Conservation (phyloP, 495 filamentous ascomycete genomes). For the Aspergillus sparsus region DNA sequence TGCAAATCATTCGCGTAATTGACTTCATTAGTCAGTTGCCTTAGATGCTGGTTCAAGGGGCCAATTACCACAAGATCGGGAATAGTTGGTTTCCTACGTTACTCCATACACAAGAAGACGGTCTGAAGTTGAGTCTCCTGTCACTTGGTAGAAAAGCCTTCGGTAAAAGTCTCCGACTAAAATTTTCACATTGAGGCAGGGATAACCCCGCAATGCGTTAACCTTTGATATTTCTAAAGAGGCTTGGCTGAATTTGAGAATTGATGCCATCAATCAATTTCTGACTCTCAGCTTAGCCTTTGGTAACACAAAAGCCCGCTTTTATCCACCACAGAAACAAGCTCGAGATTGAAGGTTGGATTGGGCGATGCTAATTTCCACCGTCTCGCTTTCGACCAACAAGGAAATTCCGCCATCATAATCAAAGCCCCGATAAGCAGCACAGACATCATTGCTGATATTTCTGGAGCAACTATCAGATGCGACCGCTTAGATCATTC, state of each 20-base stretch:
- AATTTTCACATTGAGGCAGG: background rate
- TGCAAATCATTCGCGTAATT: constrained; percentile 21
- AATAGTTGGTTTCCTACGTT: constrained; percentile 6
- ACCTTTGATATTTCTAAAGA: background rate
- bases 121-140: background rate
- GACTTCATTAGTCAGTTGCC: constrained; percentile 17
- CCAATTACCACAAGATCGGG: constrained; percentile 17
- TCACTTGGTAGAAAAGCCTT: background rate
- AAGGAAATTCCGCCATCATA: too few relatives aligned
- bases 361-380: background rate
- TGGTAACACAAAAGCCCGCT: constrained; percentile 2
- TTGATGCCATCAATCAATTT: background rate
- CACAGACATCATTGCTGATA: background rate
- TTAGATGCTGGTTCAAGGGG: background rate
- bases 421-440: background rate
- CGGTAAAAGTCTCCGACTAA: constrained; percentile 11
- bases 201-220: constrained; percentile 17
- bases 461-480: background rate
- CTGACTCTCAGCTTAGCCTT: constrained; percentile 12
- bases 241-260: background rate
- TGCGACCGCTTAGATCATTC: background rate
- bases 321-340: constrained; percentile 2
- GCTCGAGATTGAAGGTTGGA: constrained; percentile 9
- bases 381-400: background rate
- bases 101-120: background rate